These are phyloP conservation scores for Sporothrix globosa DNA, from an alignment of 2,329 filamentous ascomycete species.

Conservation along the genomic window DNA sequence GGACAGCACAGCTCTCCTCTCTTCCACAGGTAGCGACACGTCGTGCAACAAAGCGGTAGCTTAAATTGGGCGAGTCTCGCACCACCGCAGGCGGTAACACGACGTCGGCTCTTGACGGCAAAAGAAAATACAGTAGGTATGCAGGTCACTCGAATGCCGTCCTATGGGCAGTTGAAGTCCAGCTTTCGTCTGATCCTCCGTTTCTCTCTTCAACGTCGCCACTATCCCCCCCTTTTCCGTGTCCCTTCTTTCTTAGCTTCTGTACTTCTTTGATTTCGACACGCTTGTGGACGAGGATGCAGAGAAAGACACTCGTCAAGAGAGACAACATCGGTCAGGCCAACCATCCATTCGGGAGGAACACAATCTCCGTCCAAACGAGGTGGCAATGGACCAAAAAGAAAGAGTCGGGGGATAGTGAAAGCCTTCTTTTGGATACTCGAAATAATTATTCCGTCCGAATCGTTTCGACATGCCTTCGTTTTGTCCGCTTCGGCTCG, in stretches of 20 bases:
- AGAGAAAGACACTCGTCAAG: slow-evolving; percentile 5
- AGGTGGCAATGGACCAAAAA: background rate
- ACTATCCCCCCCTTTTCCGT: background rate
- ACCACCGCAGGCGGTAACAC: background rate
- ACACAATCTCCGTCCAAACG: background rate
- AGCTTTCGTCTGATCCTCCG: background rate
- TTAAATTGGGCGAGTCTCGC: background rate
- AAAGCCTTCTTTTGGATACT: background rate
- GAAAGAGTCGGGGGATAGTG: background rate
- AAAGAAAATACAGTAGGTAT: background rate
- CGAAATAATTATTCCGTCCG: background rate
- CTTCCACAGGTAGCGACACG: background rate
- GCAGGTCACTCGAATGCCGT: background rate
- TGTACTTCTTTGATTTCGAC: background rate
- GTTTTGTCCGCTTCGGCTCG: background rate
- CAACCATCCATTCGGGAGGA: background rate
- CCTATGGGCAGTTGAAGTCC: background rate
- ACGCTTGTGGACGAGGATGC: background rate
- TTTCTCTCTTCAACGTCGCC: background rate
- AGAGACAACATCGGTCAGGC: slow-evolving; percentile 5
- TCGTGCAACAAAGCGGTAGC: background rate
- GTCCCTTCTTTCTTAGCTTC: background rate
- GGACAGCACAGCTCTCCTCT: background rate
- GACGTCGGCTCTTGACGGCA: background rate
- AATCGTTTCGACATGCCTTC: background rate